These are phyloP conservation scores for Epichloe aotearoae DNA, from an alignment of 2,329 filamentous ascomycete genomes.

Conservation along the genomic window DNA sequence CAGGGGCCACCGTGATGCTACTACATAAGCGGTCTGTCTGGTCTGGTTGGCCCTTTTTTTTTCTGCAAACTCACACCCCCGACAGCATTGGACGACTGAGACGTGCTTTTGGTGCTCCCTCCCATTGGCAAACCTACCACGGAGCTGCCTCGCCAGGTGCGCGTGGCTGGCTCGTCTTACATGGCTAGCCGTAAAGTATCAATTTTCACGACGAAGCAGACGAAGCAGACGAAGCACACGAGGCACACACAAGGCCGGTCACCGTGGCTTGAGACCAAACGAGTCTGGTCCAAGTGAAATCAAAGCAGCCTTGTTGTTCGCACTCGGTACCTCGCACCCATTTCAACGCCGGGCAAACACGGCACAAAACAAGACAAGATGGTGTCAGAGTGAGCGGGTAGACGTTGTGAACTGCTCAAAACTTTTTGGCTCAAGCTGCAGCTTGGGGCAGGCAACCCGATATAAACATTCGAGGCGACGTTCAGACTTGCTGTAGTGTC, in stretches of 20 bases:
- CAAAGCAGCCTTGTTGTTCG: not conserved
- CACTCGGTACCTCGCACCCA: not conserved
- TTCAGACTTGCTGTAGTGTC: too few relatives aligned
- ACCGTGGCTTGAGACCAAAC: not conserved
- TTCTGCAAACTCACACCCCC: not conserved
- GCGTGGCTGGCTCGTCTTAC: not conserved
- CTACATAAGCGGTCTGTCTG: not conserved
- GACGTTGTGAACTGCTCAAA: not conserved
- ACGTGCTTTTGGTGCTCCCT: not conserved
- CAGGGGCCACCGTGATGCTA: not conserved
- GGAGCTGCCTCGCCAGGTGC: not conserved
- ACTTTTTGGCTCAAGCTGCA: not conserved
- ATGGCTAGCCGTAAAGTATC: not conserved
- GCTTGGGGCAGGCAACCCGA: too few relatives aligned
- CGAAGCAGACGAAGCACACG: too few relatives aligned
- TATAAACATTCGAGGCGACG: too few relatives aligned
- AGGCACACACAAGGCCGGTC: too few relatives aligned
- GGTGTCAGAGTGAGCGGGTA: too few relatives aligned
- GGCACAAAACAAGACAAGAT: too few relatives aligned
- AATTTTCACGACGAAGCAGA: not conserved
- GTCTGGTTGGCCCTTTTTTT: not conserved
- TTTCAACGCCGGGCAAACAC: not conserved
- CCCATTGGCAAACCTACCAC: too few relatives aligned
- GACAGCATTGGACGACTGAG: not conserved
- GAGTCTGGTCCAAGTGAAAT: not conserved